Base-by-base conservation (phyloP, 2,329 filamentous ascomycete species). In the Monilinia fructigena region DNA sequence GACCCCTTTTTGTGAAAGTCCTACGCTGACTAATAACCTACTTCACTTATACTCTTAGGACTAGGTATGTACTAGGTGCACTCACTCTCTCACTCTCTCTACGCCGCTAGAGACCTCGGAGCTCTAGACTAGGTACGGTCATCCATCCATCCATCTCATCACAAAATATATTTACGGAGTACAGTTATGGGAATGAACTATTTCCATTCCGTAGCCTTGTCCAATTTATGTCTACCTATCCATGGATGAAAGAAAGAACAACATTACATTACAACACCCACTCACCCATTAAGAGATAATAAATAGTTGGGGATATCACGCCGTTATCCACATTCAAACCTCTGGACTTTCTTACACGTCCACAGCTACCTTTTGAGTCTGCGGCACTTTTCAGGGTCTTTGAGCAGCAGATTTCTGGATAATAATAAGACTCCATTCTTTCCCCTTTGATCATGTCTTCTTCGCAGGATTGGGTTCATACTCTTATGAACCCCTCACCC, bases 401-500 rank as follows among this genome's bases (percentile, higher is more conserved):
- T 23, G 56, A 38, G 28, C 12, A 7, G 48, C 56, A 60, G 16
- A 47, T 35, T 38, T 47, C n/a, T 18, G 10, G 4, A 38, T 14
- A 20, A 38, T 14, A 20, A 26, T 5, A 31, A 38, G 20, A 3
- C 6, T 55, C 35, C 38, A 4, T 11, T 38, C 18, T 12, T 3
- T 35, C 16, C 14, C 8, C 7, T 1, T 20, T 20, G 8, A 26
- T 42, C 48, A 72, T 70, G 70, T 68, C 70, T 60, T 64, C 70
- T 28, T 62, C 72, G 31, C 60, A 68, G 52, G 68, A 74, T 28
- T 73, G 81, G 72, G 71, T 86, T 72, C 82, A 85, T 77, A 79
- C 80, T 68, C 78, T 86, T 66, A 79, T 89, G 75, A 85, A 81
- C 67, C 87, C 87, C n/a, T 87, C 86, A 20, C 72, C 80, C 14